phyloP scores from a whole-genome alignment of 805 yeast species.

The Hanseniaspora lindneri region DNA sequence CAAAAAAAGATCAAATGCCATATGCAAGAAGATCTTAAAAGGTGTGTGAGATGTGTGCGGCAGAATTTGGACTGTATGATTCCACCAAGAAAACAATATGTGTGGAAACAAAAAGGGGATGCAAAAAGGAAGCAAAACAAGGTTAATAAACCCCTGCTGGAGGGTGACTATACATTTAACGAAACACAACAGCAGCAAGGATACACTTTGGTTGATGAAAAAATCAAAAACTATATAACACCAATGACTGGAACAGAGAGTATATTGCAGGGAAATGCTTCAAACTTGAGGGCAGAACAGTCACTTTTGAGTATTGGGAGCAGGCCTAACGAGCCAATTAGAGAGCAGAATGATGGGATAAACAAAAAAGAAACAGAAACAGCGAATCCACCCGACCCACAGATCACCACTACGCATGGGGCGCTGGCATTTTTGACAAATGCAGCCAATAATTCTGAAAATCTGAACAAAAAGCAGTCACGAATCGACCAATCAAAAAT shows the following conservation, averaged over 20 bases:
- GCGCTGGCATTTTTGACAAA: constrained; percentile 63
- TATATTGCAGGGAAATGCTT: too few relatives aligned
- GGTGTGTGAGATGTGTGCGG: constrained; percentile 74
- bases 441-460: constrained; percentile 48
- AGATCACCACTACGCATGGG: constrained; percentile 37
- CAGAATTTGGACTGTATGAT: constrained; percentile 74
- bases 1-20: constrained; percentile 78
- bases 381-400: neutral
- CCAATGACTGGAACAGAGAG: too few relatives aligned
- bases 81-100: constrained; percentile 12
- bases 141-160: neutral
- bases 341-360: too few relatives aligned
- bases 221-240: too few relatives aligned
- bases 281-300: too few relatives aligned
- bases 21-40: constrained; percentile 56
- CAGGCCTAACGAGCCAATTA: too few relatives aligned
- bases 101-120: neutral
- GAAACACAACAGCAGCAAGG: too few relatives aligned
- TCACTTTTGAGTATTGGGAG: too few relatives aligned
- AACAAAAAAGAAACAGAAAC: neutral
- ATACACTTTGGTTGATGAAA: too few relatives aligned
- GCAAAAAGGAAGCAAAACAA: neutral
- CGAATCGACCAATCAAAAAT: constrained; percentile 15
- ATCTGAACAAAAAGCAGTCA: neutral
- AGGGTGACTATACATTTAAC: too few relatives aligned